Conservation (phyloP, 106 monocot genomes). For the Allium cepa region DNA sequence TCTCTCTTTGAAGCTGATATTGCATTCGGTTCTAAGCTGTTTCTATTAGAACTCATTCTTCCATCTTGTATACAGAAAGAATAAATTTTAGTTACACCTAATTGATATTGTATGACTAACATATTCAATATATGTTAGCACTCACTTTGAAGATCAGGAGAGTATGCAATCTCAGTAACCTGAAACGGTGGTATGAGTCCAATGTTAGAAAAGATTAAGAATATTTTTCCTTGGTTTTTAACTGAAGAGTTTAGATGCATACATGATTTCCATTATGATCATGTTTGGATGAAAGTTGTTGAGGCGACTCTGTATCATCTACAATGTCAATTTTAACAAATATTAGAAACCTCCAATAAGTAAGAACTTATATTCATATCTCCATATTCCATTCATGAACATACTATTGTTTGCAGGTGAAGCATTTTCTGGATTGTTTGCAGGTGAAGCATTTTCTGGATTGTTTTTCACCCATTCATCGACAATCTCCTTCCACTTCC, state of each 20-base stretch:
- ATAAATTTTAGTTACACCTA: neutral
- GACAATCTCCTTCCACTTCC: conserved; percentile 63
- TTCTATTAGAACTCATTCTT: conserved; percentile 8
- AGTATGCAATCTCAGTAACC: conserved; percentile 36
- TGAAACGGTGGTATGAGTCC: conserved; percentile 6
- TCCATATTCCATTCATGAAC: conserved; percentile 12
- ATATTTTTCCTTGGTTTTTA: neutral
- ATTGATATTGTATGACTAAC: neutral
- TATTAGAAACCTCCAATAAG: conserved; percentile 2
- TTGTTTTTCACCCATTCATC: conserved; percentile 54
- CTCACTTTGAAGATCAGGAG: conserved; percentile 34
- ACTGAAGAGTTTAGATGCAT: neutral
- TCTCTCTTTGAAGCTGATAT: conserved; percentile 20
- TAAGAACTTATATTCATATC: neutral
- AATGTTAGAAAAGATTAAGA: no score
- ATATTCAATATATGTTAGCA: conserved; percentile 1
- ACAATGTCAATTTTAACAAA: conserved; percentile 12
- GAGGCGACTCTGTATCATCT: conserved; percentile 54
- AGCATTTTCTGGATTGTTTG: conserved; percentile 9
- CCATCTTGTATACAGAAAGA: conserved; percentile 19
- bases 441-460: conserved; percentile 21
- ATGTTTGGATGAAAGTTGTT: conserved; percentile 16
- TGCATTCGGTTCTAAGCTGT: conserved; percentile 19
- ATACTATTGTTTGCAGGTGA: conserved; percentile 37
- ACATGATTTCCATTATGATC: conserved; percentile 38